Base-by-base conservation (phyloP, 805 yeast genomes). In the Pichia nakasei region DNA sequence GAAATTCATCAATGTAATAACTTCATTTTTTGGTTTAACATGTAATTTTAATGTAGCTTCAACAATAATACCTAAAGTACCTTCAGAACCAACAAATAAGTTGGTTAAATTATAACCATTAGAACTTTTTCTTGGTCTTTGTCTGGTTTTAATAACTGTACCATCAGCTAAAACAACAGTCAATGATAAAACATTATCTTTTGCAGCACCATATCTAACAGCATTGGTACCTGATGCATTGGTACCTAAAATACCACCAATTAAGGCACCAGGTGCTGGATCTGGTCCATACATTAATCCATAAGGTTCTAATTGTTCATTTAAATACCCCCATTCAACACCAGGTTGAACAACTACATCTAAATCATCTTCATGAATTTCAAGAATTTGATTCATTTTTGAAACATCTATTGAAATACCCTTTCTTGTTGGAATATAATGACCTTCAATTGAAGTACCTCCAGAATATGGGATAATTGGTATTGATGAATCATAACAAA, bases 131-230 rank as follows among this genome's bases (percentile, higher is more conserved):
- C 84, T 70, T 3, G 93, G 87, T 57, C 93, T 70, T 50, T 74
- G 79, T 52, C 76, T 76, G 0, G 94, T 85, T 61, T 80, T 84
- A 41, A 85, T 68, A 17, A 85, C 65, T 1, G 87, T 79, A 1
- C 94, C 93, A 61, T 85, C 94, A 5, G 93, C 86, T 24, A 84
- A 63, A 8, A 85, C 91, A 22, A 84, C 85, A 0, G 85, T 85
- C 48, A 83, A 58, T 42, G 75, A 76, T 20, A 83, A 57, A 3
- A 82, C 76, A 56, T 82, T 79, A 57, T 84, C 87, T 55, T 80
- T 78, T 70, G 85, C 82, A 22, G 89, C 85, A 21, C 94, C 94
- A 53, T 80, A 84, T 40, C 81, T 63, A 35, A 78, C 78, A 13
- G 91, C 88, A 56, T 83, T 82, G 3, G 91, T 80, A 4, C 94